These are phyloP conservation scores for Adansonia digitata DNA, from an alignment of 345 rosid species.

Conservation along the genomic window DNA sequence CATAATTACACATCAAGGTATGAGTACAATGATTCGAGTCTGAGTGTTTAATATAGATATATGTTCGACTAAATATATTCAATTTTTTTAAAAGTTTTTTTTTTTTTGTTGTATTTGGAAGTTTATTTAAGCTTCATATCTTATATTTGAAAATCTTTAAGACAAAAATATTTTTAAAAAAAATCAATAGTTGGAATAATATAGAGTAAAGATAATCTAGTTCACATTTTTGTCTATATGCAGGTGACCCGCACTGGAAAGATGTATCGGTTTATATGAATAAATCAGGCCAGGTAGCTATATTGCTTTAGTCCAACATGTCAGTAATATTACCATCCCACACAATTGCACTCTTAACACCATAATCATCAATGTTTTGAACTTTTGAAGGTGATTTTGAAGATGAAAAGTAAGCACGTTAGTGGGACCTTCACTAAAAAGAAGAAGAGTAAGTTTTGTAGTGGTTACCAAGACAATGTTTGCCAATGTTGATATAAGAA, in stretches of 20 bases:
- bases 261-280: slow-evolving; percentile 70
- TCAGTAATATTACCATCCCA: too few relatives aligned
- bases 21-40: too few relatives aligned
- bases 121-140: too few relatives aligned
- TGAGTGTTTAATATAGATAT: too few relatives aligned
- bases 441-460: slow-evolving; percentile 58
- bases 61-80: too few relatives aligned
- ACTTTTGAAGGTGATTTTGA: slow-evolving; percentile 57
- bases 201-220: neutral
- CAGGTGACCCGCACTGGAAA: slow-evolving; percentile 97
- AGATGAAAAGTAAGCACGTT: slow-evolving; percentile 84
- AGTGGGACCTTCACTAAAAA: slow-evolving; percentile 82
- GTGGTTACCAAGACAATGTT: neutral
- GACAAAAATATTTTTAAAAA: too few relatives aligned
- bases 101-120: too few relatives aligned
- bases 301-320: too few relatives aligned
- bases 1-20: neutral
- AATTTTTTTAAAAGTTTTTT: too few relatives aligned
- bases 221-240: neutral
- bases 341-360: neutral
- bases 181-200: too few relatives aligned
- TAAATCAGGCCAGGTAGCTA: slow-evolving; percentile 49
- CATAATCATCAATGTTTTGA: neutral
- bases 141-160: too few relatives aligned
- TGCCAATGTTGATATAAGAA: neutral